Base-by-base conservation (phyloP, 163 green algal genomes). In the Coccomyxa subellipsoidea region DNA sequence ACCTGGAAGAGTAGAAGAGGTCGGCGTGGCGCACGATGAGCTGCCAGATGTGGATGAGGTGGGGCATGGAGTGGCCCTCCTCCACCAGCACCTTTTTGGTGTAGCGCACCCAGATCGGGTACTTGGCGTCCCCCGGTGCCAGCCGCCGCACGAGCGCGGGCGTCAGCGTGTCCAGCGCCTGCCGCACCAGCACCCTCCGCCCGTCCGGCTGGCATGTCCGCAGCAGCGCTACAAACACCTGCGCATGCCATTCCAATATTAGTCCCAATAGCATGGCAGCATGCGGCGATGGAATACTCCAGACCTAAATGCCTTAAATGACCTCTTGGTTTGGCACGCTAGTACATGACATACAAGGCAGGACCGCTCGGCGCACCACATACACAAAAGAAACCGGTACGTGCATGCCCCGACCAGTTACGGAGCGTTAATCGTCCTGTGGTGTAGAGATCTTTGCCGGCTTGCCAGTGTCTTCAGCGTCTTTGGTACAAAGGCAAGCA, bases 151-250 rank as follows among this genome's bases (percentile, higher is more conserved):
- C 88, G 36, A 97, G 88, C 23, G 89, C 89, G 31, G 94, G 94
- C 78, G 95, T 89, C 40, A 98, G 85, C 53, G 93, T 84, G 86
- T 98, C 93, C 69, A 98, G 84, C 27, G 93, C 93, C 69, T 97
- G 87, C 6, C 89, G 87, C 80, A 97, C 90, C 35, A 94, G 84
- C 25, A 80, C 75, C 76, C 82, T 81, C 75, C 92, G 90, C 32
- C 82, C 84, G 77, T 98, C 95, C 23, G 90, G 83, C 83, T 96
- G 90, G 59, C 85, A 89, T 31, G 88, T 85, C 21, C 90, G 90
- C 81, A 98, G 88, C 70, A 97, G 86, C 35, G 90, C 91, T 25
- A 94, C 88, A 91, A 95, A 95, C 59, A 95, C 89, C 84, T 92
- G 86, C 80, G 31, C 77, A 34, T 32, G 7, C 7, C 21, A 77